Conservation (phyloP, 164 flowering plant species). For the Cinnamomum micranthum region DNA sequence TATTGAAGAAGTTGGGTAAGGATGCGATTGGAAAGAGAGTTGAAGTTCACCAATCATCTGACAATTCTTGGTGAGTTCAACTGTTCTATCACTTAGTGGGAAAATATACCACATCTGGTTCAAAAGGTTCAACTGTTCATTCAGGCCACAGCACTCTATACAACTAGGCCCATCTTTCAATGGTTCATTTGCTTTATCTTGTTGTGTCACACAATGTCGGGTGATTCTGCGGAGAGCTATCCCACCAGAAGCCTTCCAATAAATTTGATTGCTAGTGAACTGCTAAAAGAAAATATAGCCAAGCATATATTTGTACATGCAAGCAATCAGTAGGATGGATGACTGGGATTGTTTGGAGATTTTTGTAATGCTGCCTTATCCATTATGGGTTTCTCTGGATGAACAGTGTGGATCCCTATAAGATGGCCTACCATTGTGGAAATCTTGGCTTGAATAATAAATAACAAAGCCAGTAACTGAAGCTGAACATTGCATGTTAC, state of each 20-base stretch:
- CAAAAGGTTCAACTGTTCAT: not conserved
- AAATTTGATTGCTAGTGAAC: not conserved
- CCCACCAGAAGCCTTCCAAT: not conserved
- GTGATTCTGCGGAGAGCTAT: not conserved
- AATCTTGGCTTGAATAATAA: too few species aligned
- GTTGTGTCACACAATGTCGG: not conserved
- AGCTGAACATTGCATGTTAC: too few species aligned
- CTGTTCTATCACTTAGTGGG: not conserved
- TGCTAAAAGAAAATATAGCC: too few species aligned
- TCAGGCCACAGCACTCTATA: not conserved
- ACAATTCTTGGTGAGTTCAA: slow-evolving; percentile 75
- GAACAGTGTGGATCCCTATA: not conserved
- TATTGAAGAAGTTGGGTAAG: slow-evolving; percentile 87
- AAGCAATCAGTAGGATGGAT: not conserved
- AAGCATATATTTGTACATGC: too few species aligned
- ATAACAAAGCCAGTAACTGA: too few species aligned
- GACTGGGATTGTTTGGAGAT: not conserved
- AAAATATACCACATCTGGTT: too few species aligned
- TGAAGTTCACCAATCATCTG: slow-evolving; percentile 82
- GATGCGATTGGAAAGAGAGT: slow-evolving; percentile 95
- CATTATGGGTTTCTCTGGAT: not conserved
- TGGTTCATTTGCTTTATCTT: not conserved
- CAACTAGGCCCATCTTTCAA: not conserved
- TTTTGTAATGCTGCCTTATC: not conserved
- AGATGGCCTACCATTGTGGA: too few species aligned